phyloP scores from a whole-genome alignment of 2,329 filamentous ascomycete genomes.

The Aspergillus oerlinghausenensis region DNA sequence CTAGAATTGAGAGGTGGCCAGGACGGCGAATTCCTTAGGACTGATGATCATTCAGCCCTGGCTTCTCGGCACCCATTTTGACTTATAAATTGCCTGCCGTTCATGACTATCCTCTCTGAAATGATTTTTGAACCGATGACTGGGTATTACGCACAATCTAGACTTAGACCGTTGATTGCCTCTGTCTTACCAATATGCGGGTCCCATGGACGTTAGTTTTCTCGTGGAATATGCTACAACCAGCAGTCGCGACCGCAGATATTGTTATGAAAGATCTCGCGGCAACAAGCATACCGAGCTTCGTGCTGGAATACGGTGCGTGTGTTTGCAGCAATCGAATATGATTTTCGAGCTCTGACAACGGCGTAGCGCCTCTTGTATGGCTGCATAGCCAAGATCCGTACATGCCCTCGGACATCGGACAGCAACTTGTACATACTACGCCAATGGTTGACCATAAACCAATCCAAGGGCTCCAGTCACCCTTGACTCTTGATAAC shows the following conservation, averaged over 20 bases:
- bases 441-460: conserved; percentile 43
- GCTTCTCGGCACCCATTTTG: not conserved
- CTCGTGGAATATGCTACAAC: not conserved
- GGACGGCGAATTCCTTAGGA: not conserved
- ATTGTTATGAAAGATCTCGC: conserved; percentile 1
- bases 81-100: not conserved
- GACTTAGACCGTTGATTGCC: not conserved
- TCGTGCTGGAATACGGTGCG: conserved; percentile 45
- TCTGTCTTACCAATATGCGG: not conserved
- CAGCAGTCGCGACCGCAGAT: not conserved
- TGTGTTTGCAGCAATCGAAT: not conserved
- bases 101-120: not conserved
- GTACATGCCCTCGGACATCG: conserved; percentile 49
- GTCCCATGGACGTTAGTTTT: not conserved
- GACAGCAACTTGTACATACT: conserved; percentile 44
- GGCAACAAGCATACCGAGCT: conserved; percentile 35
- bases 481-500: conserved; percentile 45
- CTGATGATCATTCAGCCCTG: not conserved
- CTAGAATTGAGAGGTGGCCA: not conserved
- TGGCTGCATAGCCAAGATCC: conserved; percentile 47
- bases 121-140: not conserved
- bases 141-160: not conserved
- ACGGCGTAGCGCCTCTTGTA: conserved; percentile 44
- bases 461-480: conserved; percentile 32
- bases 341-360: conserved; percentile 3